Evolutionary conservation across 371 early-diverging fungal genomes (phyloP).

Genomic region (Mucor indicus): DNA sequence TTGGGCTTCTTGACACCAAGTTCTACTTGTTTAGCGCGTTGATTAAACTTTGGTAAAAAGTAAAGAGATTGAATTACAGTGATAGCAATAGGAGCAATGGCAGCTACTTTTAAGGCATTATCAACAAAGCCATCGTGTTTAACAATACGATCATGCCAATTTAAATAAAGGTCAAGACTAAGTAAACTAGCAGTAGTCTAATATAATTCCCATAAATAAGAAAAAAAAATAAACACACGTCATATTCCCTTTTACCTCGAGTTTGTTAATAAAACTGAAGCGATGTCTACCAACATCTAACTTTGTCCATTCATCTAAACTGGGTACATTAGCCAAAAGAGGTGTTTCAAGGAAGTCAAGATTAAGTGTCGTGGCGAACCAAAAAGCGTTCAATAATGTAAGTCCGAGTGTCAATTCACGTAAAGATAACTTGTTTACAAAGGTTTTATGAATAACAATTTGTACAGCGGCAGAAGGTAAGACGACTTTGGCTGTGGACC

Average conservation of each 20-base stretch:
- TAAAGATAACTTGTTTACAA: conserved; percentile 20
- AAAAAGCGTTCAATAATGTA: conserved; percentile 18
- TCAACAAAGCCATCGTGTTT: conserved; percentile 20
- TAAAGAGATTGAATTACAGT: conserved; percentile 22
- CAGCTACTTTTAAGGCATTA: conserved; percentile 13
- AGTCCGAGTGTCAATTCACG: conserved; percentile 27
- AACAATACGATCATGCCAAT: conserved; percentile 23
- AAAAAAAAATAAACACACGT: too few relatives aligned
- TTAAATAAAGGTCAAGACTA: conserved; percentile 20
- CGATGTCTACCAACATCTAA: conserved; percentile 25
- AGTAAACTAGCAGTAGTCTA: conserved; percentile 19
- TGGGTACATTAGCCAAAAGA: conserved; percentile 15
- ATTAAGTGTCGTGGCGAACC: conserved; percentile 26
- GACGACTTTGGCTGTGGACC: conserved; percentile 25
- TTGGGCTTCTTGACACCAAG: conserved; percentile 8
- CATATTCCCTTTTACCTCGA: conserved; percentile 18
- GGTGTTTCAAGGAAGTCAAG: conserved; percentile 25
- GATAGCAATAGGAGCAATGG: conserved; percentile 25
- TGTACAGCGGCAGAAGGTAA: conserved; percentile 23
- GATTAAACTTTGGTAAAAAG: conserved; percentile 19
- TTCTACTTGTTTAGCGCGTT: conserved; percentile 9
- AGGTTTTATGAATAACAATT: conserved; percentile 19
- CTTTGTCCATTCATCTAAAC: conserved; percentile 16
- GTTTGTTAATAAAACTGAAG: conserved; percentile 27
- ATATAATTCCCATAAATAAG: neutral